phyloP scores from a whole-genome alignment of 495 filamentous ascomycete species.

The Trichocladium antarcticum region DNA sequence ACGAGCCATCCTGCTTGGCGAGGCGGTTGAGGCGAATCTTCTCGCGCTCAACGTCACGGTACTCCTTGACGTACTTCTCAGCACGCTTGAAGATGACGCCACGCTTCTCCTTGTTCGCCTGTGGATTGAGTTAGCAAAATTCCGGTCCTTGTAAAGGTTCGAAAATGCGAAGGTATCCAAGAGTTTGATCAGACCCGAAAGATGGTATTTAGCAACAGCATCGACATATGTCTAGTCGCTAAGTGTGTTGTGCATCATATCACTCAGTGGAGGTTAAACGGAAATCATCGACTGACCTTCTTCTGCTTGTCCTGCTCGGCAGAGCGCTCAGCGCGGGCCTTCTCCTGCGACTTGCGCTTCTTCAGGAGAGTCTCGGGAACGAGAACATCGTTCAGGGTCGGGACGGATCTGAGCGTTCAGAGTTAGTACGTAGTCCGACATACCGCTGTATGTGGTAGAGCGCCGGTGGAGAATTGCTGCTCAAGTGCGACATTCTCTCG shows the following conservation, averaged over 20 bases:
- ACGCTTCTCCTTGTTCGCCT: constrained; percentile 97
- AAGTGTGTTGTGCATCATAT: constrained; percentile 56
- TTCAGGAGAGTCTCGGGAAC: constrained; percentile 97
- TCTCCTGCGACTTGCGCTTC: constrained; percentile 99
- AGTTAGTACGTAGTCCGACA: constrained; percentile 63
- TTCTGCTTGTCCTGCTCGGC: constrained; percentile 75
- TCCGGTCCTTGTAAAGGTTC: not conserved
- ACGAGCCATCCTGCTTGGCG: constrained; percentile 83
- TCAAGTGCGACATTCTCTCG: constrained; percentile 80
- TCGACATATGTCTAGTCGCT: constrained; percentile 86
- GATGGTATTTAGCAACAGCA: constrained; percentile 98
- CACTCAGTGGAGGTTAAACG: constrained; percentile 18
- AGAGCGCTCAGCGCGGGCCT: constrained; percentile 77
- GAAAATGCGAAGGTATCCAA: constrained; percentile 15
- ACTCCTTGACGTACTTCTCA: constrained; percentile 98
- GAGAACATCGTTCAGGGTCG: constrained; percentile 83
- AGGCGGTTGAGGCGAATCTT: constrained; percentile 84
- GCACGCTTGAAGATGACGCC: constrained; percentile 98
- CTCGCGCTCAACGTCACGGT: constrained; percentile 95
- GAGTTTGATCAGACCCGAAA: constrained; percentile 89
- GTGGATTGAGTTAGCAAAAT: constrained; percentile 32
- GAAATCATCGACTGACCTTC: constrained; percentile 54
- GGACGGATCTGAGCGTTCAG: constrained; percentile 56
- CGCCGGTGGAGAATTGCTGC: constrained; percentile 87
- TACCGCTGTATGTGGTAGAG: constrained; percentile 51